Conservation (phyloP, 768 basidiomycete species). For the Xerocomellus amylosporus region DNA sequence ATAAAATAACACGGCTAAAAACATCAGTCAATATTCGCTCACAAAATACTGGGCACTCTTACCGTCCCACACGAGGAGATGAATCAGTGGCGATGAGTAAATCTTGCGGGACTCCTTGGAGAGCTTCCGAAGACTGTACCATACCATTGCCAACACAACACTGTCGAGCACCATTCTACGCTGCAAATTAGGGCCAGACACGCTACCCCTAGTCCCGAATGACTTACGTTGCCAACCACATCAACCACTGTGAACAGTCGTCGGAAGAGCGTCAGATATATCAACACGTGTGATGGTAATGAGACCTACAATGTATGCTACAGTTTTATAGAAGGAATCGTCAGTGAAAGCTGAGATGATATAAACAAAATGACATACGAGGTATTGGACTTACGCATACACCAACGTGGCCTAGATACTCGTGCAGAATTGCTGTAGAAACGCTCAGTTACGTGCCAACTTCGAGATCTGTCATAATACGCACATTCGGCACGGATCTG, state of each 20-base stretch:
- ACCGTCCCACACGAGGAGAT: constrained; percentile 9
- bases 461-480: too few relatives aligned
- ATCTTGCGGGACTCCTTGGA: not conserved
- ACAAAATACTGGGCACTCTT: not conserved
- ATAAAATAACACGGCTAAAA: constrained; percentile 9
- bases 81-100: constrained; percentile 5
- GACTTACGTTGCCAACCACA: constrained; percentile 2
- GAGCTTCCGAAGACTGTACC: constrained; percentile 1
- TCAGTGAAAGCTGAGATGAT: not conserved
- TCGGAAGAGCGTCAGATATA: not conserved
- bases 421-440: too few relatives aligned
- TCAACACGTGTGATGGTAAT: not conserved
- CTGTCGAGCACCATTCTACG: constrained; percentile 20
- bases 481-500: too few relatives aligned
- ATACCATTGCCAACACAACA: constrained; percentile 2
- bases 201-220: too few relatives aligned
- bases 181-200: too few relatives aligned
- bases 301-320: not conserved
- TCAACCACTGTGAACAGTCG: not conserved
- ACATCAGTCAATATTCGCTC: not conserved
- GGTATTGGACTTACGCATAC: constrained; percentile 8
- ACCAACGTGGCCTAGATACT: constrained; percentile 7
- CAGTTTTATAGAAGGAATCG: not conserved
- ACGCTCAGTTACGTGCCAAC: too few relatives aligned
- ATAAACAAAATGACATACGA: not conserved